Evolutionary conservation across 2,329 filamentous ascomycete genomes (phyloP).

Genomic region (Davidsoniella virescens): DNA sequence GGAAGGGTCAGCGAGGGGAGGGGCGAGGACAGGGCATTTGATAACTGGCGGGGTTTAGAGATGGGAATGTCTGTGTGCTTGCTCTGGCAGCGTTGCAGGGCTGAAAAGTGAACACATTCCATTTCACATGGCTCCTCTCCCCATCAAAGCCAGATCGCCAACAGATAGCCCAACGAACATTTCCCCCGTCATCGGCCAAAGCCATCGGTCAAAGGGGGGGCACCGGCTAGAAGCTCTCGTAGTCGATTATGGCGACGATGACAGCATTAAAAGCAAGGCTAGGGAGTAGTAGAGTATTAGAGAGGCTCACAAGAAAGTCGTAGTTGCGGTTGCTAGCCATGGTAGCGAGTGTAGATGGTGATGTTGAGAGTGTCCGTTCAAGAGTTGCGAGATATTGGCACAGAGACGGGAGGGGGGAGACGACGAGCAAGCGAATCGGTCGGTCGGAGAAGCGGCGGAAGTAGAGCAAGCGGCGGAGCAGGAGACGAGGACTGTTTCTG

Average conservation of each 20-base stretch:
- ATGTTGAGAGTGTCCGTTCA: background rate
- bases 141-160: too few relatives aligned
- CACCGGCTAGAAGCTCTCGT: too few relatives aligned
- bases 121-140: too few relatives aligned
- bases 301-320: constrained; percentile 68
- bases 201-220: constrained; percentile 11
- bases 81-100: background rate
- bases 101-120: background rate
- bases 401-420: too few relatives aligned
- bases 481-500: background rate
- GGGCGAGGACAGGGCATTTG: background rate
- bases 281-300: background rate
- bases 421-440: background rate
- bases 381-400: too few relatives aligned
- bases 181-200: constrained; percentile 3
- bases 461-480: too few relatives aligned
- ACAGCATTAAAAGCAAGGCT: constrained; percentile 13
- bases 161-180: background rate
- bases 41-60: background rate
- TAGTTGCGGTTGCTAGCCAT: constrained; percentile 99
- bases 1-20: background rate
- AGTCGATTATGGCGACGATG: background rate
- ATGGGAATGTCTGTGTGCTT: background rate
- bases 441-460: background rate
- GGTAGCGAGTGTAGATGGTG: constrained; percentile 13